Percentiles rank a stretch among this genome's conserved stretches.
These are phyloP conservation scores for Thuja plicata DNA, from an alignment of 83 land plant species.

Conservation along the genomic window DNA sequence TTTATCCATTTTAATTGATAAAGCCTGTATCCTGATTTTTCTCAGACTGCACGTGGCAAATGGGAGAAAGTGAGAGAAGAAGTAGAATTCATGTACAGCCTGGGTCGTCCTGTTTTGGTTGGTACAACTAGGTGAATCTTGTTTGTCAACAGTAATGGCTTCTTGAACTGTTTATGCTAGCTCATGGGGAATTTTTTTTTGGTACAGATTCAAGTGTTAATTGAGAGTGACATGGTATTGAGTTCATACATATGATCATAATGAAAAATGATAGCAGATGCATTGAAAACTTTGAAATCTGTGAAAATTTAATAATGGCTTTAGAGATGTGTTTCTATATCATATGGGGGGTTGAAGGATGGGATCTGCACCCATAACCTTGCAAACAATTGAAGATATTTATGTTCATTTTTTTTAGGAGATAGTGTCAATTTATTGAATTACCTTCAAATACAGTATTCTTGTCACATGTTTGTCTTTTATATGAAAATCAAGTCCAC, in stretches of 20 bases:
- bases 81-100: constrained; percentile 79
- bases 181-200: not conserved
- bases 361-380: not conserved
- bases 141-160: not conserved
- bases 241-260: not conserved
- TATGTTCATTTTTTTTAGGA: not conserved
- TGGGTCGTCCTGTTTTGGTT: constrained; percentile 96
- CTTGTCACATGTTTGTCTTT: too few relatives aligned
- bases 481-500: not conserved
- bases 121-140: constrained; percentile 89
- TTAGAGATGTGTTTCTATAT: not conserved
- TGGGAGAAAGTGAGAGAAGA: constrained; percentile 89
- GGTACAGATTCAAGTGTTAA: not conserved
- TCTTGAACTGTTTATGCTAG: not conserved
- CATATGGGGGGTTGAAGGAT: not conserved
- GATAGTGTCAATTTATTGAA: not conserved
- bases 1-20: not conserved
- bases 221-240: not conserved
- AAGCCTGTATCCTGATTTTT: not conserved
- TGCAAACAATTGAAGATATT: not conserved
- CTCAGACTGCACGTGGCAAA: constrained; percentile 85
- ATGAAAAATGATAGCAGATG: not conserved
- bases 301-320: not conserved
- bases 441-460: not conserved
- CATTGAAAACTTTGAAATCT: not conserved